Evolutionary conservation across 2,329 filamentous ascomycete genomes (phyloP), one percentile per base, ranked within the genome.

Genomic region (Mariannaea elegans): DNA sequence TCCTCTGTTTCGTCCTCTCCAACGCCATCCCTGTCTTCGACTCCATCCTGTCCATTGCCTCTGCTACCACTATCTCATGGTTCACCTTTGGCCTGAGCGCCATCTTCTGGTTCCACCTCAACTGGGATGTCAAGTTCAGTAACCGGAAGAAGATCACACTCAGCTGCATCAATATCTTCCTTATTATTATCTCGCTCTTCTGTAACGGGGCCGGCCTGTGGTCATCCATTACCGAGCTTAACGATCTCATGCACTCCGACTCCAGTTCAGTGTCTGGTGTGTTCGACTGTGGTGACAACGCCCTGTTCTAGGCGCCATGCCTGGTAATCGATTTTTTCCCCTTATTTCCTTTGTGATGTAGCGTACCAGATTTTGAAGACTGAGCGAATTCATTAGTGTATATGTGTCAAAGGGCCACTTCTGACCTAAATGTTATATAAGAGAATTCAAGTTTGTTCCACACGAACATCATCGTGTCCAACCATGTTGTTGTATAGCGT

Each of bases 21-120:
- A 75, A 73, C 61, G 73, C 75, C 29, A 74, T 77, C 55, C 75
- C 75, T 51, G 67, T 76, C 41, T 77, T 77, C 59, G 72, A 76
- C 65, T 76, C 74, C 9, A 77, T 77, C 65, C 56, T 77, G 36
- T 71, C 72, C 27, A 75, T 77, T 39, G 71, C 75, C 21, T 75
- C 72, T 4, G 75, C 75, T 13, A 75, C 73, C 24, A 73, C 74
- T 59, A 72, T 76, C 48, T 73, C 74, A 0, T 77, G 75, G 75
- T 76, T 75, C 63, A 76, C 75, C 24, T 76, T 76, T 65, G 74
- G 75, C 51, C 69, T 76, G 67, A 71, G 69, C 49, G 73, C 65
- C 59, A 64, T 76, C 41, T 74, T 75, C 59, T 76, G 74, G 75
- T 72, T 76, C 66, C 72, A 74, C 65, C 69, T 75, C 58, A 76